Conservation (phyloP, 2,329 filamentous ascomycete genomes). For the Nothopassalora personata region DNA sequence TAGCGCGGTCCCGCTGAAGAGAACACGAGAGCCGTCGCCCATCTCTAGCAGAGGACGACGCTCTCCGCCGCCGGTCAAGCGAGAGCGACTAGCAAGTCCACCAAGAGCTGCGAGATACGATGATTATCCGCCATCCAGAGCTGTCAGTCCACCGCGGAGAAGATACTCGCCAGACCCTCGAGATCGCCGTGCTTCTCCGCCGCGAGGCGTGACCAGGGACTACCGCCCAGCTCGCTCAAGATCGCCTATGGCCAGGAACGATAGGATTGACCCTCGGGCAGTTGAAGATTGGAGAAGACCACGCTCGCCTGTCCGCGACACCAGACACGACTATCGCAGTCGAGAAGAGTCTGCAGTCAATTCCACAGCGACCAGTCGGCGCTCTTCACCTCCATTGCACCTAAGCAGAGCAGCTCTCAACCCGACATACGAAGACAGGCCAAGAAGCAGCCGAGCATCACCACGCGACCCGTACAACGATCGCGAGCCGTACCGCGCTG, state of each 20-base stretch:
- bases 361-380: constrained; percentile 54
- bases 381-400: constrained; percentile 57
- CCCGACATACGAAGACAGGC: constrained; percentile 29
- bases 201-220: constrained; percentile 30
- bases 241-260: constrained; percentile 49
- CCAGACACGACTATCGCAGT: constrained; percentile 33
- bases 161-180: constrained; percentile 38
- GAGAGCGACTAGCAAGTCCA: constrained; percentile 37
- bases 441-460: constrained; percentile 17
- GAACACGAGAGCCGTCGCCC: constrained; percentile 44
- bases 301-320: constrained; percentile 43
- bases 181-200: constrained; percentile 33
- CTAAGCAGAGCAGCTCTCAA: constrained; percentile 46
- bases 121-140: constrained; percentile 39
- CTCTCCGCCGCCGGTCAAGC: constrained; percentile 38
- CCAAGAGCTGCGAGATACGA: constrained; percentile 41
- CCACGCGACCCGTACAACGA: constrained; percentile 26
- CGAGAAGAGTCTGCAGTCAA: constrained; percentile 49
- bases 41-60: constrained; percentile 42
- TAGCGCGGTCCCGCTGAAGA: constrained; percentile 40
- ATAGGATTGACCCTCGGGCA: constrained; percentile 44
- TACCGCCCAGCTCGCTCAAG: constrained; percentile 47
- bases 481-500: constrained; percentile 27
- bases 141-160: constrained; percentile 34
- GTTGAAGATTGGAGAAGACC: constrained; percentile 50